Conservation (phyloP, 1,284 basidiomycete species). For the Marasmius fiardii region DNA sequence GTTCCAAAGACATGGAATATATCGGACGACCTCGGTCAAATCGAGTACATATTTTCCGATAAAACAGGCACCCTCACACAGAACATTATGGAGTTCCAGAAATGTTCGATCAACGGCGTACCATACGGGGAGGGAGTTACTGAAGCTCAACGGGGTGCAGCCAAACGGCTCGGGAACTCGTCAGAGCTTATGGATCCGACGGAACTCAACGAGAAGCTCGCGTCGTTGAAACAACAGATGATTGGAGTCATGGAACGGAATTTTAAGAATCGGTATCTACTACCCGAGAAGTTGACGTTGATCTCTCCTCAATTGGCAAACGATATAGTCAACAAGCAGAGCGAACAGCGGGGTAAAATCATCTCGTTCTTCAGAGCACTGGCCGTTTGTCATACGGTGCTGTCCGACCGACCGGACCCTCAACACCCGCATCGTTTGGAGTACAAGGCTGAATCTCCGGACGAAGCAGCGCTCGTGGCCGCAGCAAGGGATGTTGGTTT, state of each 20-base stretch:
- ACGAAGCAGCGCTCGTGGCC: conserved; percentile 91
- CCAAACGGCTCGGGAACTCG: conserved; percentile 75
- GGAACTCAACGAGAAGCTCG: conserved; percentile 68
- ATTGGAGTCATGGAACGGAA: conserved; percentile 66
- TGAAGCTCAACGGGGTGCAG: conserved; percentile 92
- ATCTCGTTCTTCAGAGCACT: conserved; percentile 89
- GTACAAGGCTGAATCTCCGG: conserved; percentile 95
- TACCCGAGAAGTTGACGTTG: conserved; percentile 81
- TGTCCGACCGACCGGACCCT: conserved; percentile 73
- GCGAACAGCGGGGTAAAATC: conserved; percentile 65
- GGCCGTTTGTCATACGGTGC: conserved; percentile 89
- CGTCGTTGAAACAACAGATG: conserved; percentile 75
- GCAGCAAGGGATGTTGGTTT: conserved; percentile 93
- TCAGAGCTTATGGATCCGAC: conserved; percentile 54
- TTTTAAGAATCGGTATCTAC: conserved; percentile 91
- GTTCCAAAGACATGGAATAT: conserved; percentile 99
- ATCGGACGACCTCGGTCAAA: conserved; percentile 95
- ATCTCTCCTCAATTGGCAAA: conserved; percentile 84
- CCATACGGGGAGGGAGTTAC: conserved; percentile 92
- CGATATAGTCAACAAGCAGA: conserved; percentile 63
- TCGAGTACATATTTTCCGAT: conserved; percentile 97
- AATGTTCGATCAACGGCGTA: conserved; percentile 85
- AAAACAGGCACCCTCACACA: conserved; percentile 97
- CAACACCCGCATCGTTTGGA: conserved; percentile 67
- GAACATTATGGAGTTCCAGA: conserved; percentile 98